Evolutionary conservation across 164 flowering plant species (phyloP).

Genomic region (Macadamia tetraphylla): DNA sequence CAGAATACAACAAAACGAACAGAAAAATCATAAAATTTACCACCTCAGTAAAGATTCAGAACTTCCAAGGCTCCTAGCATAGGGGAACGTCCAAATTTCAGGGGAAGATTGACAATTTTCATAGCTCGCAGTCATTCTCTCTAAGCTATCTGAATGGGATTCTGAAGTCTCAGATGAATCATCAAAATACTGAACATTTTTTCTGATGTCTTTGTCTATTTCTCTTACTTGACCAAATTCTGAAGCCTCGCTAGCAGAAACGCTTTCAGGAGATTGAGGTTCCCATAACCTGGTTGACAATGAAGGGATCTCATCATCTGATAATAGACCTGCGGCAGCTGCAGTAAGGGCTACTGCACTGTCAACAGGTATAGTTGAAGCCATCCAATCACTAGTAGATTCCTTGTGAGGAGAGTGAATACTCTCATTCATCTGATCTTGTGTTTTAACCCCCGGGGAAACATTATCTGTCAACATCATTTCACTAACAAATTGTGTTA

Average conservation of each 20-base stretch:
- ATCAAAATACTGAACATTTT: slow-evolving; percentile 26
- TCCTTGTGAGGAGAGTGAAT: slow-evolving; percentile 26
- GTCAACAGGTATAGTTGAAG: slow-evolving; percentile 71
- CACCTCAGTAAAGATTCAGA: slow-evolving; percentile 77
- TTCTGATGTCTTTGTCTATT: slow-evolving; percentile 25
- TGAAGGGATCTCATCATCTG: slow-evolving; percentile 51
- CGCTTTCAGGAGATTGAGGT: slow-evolving; percentile 58
- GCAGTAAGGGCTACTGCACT: slow-evolving; percentile 60
- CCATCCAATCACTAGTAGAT: slow-evolving; percentile 50
- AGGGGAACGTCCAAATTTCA: slow-evolving; percentile 25
- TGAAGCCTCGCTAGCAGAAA: slow-evolving; percentile 50
- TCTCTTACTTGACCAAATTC: slow-evolving; percentile 41
- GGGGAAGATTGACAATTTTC: slow-evolving; percentile 51
- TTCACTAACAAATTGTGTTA: slow-evolving; percentile 72
- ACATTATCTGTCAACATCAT: slow-evolving; percentile 37
- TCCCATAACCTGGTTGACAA: slow-evolving; percentile 38
- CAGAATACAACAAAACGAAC: neutral
- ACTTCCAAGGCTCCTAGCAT: slow-evolving; percentile 40
- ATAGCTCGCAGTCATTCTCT: slow-evolving; percentile 28
- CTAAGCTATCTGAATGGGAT: slow-evolving; percentile 34
- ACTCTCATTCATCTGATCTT: slow-evolving; percentile 36
- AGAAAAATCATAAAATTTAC: slow-evolving; percentile 4
- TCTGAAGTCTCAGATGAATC: slow-evolving; percentile 49
- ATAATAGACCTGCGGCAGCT: slow-evolving; percentile 66
- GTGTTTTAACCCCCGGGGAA: slow-evolving; percentile 32